Evolutionary conservation across 2,329 filamentous ascomycete species (phyloP).

Genomic region (Grosmannia clavigera): DNA sequence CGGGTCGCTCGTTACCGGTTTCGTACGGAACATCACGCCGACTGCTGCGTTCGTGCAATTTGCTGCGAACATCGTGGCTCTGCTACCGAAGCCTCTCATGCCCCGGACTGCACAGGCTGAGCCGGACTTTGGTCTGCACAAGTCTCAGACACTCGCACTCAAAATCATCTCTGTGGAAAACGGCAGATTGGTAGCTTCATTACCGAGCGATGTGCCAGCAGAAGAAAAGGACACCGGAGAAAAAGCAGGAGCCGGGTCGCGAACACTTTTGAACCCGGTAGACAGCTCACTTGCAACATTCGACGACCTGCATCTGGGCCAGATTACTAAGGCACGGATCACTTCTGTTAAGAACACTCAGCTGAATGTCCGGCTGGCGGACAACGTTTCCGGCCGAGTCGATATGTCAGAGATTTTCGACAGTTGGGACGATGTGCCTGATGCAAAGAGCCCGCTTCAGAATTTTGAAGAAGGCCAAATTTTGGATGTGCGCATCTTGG

Average conservation of each 20-base stretch:
- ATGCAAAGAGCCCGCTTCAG: slow-evolving; percentile 68
- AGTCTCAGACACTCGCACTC: slow-evolving; percentile 61
- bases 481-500: slow-evolving; percentile 65
- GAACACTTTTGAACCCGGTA: slow-evolving; percentile 29
- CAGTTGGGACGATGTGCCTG: slow-evolving; percentile 71
- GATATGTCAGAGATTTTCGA: slow-evolving; percentile 88
- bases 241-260: not conserved
- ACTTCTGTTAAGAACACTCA: slow-evolving; percentile 84
- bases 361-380: slow-evolving; percentile 77
- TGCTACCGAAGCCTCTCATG: slow-evolving; percentile 70
- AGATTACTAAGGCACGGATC: slow-evolving; percentile 62
- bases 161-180: slow-evolving; percentile 62
- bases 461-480: slow-evolving; percentile 60
- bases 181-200: slow-evolving; percentile 51
- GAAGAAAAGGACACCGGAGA: not conserved
- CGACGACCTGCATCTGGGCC: slow-evolving; percentile 65
- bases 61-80: slow-evolving; percentile 59
- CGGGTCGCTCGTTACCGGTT: slow-evolving; percentile 60
- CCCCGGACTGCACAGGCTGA: slow-evolving; percentile 54
- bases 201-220: slow-evolving; percentile 33
- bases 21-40: slow-evolving; percentile 71
- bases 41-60: slow-evolving; percentile 86
- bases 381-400: slow-evolving; percentile 83
- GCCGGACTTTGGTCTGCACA: slow-evolving; percentile 64
- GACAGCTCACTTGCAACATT: slow-evolving; percentile 51